Base-by-base conservation (phyloP, 1,139 yeast genomes). In the Geotrichum aggregatum region DNA sequence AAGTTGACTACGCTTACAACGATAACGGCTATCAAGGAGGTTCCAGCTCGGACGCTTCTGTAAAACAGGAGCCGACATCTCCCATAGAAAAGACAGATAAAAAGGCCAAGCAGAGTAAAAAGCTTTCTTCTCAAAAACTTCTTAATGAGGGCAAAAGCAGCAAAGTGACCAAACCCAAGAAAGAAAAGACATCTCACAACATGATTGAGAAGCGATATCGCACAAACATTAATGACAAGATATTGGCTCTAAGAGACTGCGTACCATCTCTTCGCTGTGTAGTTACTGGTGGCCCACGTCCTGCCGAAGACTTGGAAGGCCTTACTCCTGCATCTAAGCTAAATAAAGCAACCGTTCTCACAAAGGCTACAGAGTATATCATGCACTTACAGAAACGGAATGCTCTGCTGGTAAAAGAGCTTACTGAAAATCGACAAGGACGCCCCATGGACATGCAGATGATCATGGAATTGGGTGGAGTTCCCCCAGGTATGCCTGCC, bases 301-400 rank as follows among this genome's bases (percentile, higher is more conserved):
- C 65, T 11, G 69, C 69, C 22, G 73, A 68, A 42, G 74, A 83
- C 57, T 72, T 89, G 57, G 96, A 88, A 62, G 96, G 96, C 1
- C 75, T 89, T 54, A 77, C 83, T n/a, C 96, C 96, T 0, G 95
- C 96, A 2, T 74, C 80, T 50, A 88, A 87, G 65, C 75, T 89
- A 60, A 89, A 88, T 70, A 91, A 91, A 68, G 97, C 96, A 6
- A 84, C 88, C 48, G 89, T 91, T 28, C 75, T 91, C 58, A 79
- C 88, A 48, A 87, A 89, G 66, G 96, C 97, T 3, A 86, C 94
- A 1, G 97, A 89, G 67, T 91, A 89, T 64, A 89, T 91, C 61
- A 77, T 79, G 61, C 96, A 89, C 68, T 75, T 91, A 64, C 95
- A 89, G 64, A 69, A 71, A 51, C 84, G 85, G 62, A 87, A 87